These are phyloP conservation scores for Spirogloea muscicola DNA, from an alignment of 139 green algal genomes.

Conservation along the genomic window DNA sequence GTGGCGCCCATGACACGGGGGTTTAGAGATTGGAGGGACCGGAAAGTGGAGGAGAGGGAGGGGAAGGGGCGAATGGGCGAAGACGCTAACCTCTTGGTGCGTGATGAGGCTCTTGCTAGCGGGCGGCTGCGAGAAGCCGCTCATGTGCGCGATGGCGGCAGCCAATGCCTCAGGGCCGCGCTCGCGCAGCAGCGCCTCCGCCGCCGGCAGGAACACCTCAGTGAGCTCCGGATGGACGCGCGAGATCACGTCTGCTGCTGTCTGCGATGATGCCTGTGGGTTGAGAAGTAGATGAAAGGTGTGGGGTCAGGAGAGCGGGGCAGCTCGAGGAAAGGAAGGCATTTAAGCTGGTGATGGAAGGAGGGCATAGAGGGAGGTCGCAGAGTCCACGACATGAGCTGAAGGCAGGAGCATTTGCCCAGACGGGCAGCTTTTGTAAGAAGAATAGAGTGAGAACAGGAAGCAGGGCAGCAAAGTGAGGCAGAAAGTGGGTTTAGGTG, in stretches of 20 bases:
- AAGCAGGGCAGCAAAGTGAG: no score
- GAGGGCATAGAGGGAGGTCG: slow-evolving; percentile 56
- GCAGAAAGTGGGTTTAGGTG: no score
- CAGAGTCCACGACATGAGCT: no score
- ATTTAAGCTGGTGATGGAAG: slow-evolving; percentile 49
- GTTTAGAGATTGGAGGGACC: not conserved
- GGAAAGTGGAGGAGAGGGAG: not conserved
- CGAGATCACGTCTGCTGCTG: slow-evolving; percentile 57
- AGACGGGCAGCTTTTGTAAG: no score
- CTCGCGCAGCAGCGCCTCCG: slow-evolving; percentile 64
- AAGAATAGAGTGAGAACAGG: no score
- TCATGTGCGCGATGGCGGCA: slow-evolving; percentile 80
- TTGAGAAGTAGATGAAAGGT: not conserved
- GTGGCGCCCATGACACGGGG: not conserved
- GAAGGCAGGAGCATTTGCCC: no score
- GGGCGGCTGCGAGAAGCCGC: slow-evolving; percentile 71
- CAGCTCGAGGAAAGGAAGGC: slow-evolving; percentile 5
- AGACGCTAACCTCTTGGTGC: slow-evolving; percentile 64
- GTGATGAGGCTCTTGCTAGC: slow-evolving; percentile 67
- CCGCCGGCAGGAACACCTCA: slow-evolving; percentile 78
- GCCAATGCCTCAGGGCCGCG: slow-evolving; percentile 56
- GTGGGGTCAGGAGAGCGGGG: slow-evolving; percentile 36
- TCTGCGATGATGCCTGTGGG: slow-evolving; percentile 13
- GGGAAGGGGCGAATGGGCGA: not conserved
- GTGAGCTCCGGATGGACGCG: slow-evolving; percentile 68